Evolutionary conservation across 768 basidiomycete genomes (phyloP).

Genomic region (Boletus subcaerulescens): DNA sequence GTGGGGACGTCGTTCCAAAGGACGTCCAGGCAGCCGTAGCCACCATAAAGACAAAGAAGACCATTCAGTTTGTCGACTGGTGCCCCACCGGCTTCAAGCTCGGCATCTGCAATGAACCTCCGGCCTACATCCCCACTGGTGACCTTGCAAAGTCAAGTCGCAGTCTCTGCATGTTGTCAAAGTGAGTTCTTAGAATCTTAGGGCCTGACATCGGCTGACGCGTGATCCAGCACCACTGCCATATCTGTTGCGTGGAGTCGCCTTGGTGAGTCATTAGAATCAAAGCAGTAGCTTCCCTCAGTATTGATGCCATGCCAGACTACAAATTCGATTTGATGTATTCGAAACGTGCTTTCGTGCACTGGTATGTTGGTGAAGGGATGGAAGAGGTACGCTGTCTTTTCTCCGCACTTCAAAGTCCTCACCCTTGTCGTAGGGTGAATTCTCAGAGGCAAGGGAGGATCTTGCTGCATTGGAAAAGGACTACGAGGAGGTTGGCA

Average conservation of each 20-base stretch:
- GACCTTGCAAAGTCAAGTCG: constrained; percentile 93
- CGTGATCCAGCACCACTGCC: constrained; percentile 66
- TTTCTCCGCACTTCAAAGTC: neutral
- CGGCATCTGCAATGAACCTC: constrained; percentile 96
- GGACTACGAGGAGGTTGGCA: constrained; percentile 89
- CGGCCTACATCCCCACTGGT: constrained; percentile 88
- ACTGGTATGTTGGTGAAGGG: constrained; percentile 98
- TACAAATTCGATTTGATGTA: constrained; percentile 99
- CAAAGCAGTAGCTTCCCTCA: neutral
- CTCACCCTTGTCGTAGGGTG: constrained; percentile 52
- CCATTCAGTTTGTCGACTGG: constrained; percentile 99
- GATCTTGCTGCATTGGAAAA: constrained; percentile 97
- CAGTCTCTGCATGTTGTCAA: constrained; percentile 97
- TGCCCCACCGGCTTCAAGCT: constrained; percentile 98
- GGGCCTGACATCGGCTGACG: neutral
- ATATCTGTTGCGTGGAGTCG: constrained; percentile 95
- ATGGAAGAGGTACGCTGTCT: constrained; percentile 78
- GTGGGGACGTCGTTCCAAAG: constrained; percentile 96
- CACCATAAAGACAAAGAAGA: constrained; percentile 94
- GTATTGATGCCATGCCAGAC: constrained; percentile 44
- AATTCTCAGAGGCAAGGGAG: constrained; percentile 97
- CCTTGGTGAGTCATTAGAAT: constrained; percentile 45
- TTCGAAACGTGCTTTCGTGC: constrained; percentile 90
- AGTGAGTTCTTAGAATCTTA: constrained; percentile 41
- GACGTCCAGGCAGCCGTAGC: constrained; percentile 92